A percentile compares a stretch with the other conserved stretches of the same genome.
phyloP scores from a whole-genome alignment of 2,329 filamentous ascomycete species.

The Epichloe sp. region DNA sequence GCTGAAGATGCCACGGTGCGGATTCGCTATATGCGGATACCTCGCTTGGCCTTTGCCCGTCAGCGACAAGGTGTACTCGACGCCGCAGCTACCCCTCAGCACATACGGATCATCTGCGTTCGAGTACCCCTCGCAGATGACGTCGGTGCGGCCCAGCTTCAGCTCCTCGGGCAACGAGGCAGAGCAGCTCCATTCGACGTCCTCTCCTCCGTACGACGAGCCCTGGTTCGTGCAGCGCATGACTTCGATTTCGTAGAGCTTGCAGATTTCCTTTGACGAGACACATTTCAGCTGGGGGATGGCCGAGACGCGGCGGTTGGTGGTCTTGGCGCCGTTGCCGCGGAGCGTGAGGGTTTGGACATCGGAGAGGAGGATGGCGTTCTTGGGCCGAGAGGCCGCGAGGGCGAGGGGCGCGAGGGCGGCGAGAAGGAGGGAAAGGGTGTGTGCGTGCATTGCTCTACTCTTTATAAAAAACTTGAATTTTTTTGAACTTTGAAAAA shows the following conservation, averaged over 20 bases:
- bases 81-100: slow-evolving; percentile 84
- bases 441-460: slow-evolving; percentile 16
- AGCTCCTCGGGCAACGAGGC: slow-evolving; percentile 47
- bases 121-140: slow-evolving; percentile 82
- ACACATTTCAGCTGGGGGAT: slow-evolving; percentile 66
- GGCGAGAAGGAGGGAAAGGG: slow-evolving; percentile 9
- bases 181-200: slow-evolving; percentile 85
- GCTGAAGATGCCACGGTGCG: slow-evolving; percentile 22
- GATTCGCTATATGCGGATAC: slow-evolving; percentile 44
- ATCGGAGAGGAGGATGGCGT: slow-evolving; percentile 43
- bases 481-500: no score
- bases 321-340: slow-evolving; percentile 48
- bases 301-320: slow-evolving; percentile 60
- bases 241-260: slow-evolving; percentile 60
- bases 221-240: slow-evolving; percentile 89
- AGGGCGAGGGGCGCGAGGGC: slow-evolving; percentile 16
- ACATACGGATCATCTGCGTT: slow-evolving; percentile 67
- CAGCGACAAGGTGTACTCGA: slow-evolving; percentile 72
- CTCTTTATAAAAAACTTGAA: not conserved
- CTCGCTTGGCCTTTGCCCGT: slow-evolving; percentile 63
- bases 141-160: slow-evolving; percentile 72
- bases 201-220: slow-evolving; percentile 61
- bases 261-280: slow-evolving; percentile 49
- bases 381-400: slow-evolving; percentile 23
- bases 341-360: slow-evolving; percentile 72